Percentiles rank a stretch among this genome's conserved stretches.
phyloP scores from a whole-genome alignment of 2,329 filamentous ascomycete species.

The Fusarium globosum region DNA sequence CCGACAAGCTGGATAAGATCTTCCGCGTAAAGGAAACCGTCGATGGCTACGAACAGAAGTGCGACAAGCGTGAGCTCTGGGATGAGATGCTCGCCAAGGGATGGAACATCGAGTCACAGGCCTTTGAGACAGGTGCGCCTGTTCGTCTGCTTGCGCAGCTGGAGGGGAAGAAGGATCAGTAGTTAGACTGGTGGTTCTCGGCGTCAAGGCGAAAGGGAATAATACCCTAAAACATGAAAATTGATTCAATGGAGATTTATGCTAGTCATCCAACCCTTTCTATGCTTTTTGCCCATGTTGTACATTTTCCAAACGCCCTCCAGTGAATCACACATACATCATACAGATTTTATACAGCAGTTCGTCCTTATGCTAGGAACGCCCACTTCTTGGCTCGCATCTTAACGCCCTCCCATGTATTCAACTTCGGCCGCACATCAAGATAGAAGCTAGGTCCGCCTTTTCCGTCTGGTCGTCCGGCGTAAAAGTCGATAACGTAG shows the following conservation, averaged over 20 bases:
- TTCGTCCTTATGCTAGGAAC: conserved; percentile 57
- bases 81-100: conserved; percentile 44
- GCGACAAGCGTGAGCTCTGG: conserved; percentile 44
- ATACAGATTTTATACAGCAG: conserved; percentile 26
- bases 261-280: conserved; percentile 6
- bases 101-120: conserved; percentile 51
- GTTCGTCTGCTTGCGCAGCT: conserved; percentile 46
- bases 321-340: conserved; percentile 36
- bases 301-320: conserved; percentile 45
- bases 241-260: conserved; percentile 40
- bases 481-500: conserved; percentile 98
- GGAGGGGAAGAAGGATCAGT: conserved; percentile 44
- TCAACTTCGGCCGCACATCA: conserved; percentile 75
- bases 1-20: conserved; percentile 31
- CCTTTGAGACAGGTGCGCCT: conserved; percentile 52
- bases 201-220: conserved; percentile 3
- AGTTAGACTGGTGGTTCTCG: neutral
- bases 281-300: conserved; percentile 22
- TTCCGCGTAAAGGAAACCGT: conserved; percentile 15
- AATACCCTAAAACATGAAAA: conserved; percentile 5
- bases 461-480: conserved; percentile 66
- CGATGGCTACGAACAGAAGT: conserved; percentile 35
- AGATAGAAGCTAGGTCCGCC: conserved; percentile 70
- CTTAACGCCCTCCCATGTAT: conserved; percentile 74
- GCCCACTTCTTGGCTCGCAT: conserved; percentile 68